Evolutionary conservation across 805 yeast species (phyloP), one percentile per base, ranked within the genome.

Genomic region (Schizosaccharomyces pombe): DNA sequence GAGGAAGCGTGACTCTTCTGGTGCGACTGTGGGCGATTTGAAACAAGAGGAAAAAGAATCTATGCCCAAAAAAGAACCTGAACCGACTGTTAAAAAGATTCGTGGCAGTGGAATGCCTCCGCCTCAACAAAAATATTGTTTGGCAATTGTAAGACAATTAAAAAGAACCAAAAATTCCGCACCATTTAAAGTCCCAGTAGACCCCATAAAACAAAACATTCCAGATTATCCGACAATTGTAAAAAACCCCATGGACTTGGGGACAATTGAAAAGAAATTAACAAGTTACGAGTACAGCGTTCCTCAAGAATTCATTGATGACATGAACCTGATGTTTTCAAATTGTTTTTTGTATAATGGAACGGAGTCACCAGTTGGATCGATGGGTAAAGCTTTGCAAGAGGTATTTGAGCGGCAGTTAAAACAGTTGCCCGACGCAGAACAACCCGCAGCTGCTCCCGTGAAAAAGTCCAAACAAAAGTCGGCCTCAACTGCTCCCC

Each of bases 241-340:
- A 62, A 87, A 85, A 61, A 77, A 76, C 56, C 97, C 99, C 24
- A 91, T 91, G 99, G 99, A 91, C 63, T 71, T 91, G 60, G 87
- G 86, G 62, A 89, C 96, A 0, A 95, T 93, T 12, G 73, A 85
- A 78, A 87, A 86, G 62, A 91, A 89, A 64, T 69, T 93, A 61
- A 86, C 86, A 62, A 70, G 74, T 4, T 78, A 84, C 57, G 89
- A 84, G 60, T 91, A 91, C 66, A 75, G 74, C 57, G 82, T 85
- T 47, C 91, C 91, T 62, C 74, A 78, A 57, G 93, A 82, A 59
- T 91, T 91, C 71, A 94, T 86, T n/a, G 94, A 84, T 63, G 98
- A 91, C 65, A 70, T 91, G 57, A 83, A 84, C 86, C 72, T 93
- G 54, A 91, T 91, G 31, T 91, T 98, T 98, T 78, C 79, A 58